A percentile compares a stretch with the other conserved stretches of the same genome.
phyloP scores from a whole-genome alignment of 495 filamentous ascomycete species.

The Neurospora sp. region DNA sequence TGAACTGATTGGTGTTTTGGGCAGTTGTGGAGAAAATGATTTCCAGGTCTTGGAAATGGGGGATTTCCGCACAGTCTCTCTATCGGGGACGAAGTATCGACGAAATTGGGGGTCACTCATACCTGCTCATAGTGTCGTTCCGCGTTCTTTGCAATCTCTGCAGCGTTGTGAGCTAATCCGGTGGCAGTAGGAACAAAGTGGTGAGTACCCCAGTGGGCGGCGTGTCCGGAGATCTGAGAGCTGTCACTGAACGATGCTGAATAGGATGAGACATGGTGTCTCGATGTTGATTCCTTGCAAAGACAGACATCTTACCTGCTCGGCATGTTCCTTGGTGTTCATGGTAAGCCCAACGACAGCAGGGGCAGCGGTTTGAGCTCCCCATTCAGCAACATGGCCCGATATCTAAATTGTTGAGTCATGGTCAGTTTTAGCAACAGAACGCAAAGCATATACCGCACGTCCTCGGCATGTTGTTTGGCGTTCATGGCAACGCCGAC shows the following conservation, averaged over 20 bases:
- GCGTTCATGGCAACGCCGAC: neutral
- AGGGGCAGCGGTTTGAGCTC: neutral
- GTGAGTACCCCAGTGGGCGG: neutral
- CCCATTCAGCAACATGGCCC: neutral
- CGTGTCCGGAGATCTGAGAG: neutral
- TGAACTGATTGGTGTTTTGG: too few relatives aligned
- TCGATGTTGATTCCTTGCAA: neutral
- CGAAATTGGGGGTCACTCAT: too few relatives aligned
- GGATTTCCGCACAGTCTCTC: too few relatives aligned
- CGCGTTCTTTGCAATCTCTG: neutral
- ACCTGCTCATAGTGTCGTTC: neutral
- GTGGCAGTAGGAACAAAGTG: neutral
- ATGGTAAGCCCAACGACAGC: neutral
- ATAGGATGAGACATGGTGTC: neutral
- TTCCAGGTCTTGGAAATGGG: too few relatives aligned
- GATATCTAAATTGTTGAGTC: neutral
- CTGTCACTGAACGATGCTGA: neutral
- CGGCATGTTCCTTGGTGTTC: too few relatives aligned
- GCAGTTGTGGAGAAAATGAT: too few relatives aligned
- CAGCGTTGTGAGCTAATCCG: neutral
- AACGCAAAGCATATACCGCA: neutral
- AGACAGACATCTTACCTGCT: neutral
- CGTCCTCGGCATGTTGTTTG: neutral
- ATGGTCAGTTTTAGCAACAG: neutral
- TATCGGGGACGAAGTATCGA: too few relatives aligned